These are phyloP conservation scores for Kuraishia piskuri DNA, from an alignment of 805 yeast genomes.

Conservation along the genomic window DNA sequence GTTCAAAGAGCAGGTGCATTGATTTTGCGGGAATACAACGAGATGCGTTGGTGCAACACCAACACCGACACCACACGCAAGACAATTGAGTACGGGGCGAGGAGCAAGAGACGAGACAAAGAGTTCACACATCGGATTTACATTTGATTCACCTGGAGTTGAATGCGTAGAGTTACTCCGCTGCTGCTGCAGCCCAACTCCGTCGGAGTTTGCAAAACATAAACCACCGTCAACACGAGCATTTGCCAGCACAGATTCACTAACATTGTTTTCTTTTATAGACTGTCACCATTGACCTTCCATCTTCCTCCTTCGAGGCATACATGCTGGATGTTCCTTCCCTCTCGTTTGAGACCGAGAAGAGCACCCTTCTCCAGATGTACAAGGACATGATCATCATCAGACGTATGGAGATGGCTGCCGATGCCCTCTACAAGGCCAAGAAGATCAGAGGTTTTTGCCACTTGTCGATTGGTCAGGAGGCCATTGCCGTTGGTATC, in stretches of 20 bases:
- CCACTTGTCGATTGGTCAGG: constrained; percentile 97
- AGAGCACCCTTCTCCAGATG: constrained; percentile 77
- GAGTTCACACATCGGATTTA: too few species aligned
- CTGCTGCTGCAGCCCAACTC: background rate
- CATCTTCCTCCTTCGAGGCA: constrained; percentile 77
- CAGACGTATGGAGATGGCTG: constrained; percentile 98
- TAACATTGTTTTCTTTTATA: constrained; percentile 5
- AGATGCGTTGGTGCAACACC: too few species aligned
- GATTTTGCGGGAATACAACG: too few species aligned
- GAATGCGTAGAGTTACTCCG: background rate
- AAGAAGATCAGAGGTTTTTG: constrained; percentile 99
- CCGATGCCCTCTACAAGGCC: constrained; percentile 97
- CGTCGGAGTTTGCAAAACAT: background rate
- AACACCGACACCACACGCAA: too few species aligned
- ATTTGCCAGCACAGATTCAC: background rate
- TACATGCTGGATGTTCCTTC: constrained; percentile 72
- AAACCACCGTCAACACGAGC: background rate
- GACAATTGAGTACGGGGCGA: too few species aligned
- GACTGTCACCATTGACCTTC: constrained; percentile 46
- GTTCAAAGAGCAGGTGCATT: too few species aligned
- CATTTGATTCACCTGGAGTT: background rate
- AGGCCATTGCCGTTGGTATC: constrained; percentile 97
- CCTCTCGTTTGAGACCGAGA: constrained; percentile 68
- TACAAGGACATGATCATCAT: constrained; percentile 92
- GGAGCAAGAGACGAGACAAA: too few species aligned